Conservation (phyloP, 805 yeast species). For the Priceomyces melissophilus region DNA sequence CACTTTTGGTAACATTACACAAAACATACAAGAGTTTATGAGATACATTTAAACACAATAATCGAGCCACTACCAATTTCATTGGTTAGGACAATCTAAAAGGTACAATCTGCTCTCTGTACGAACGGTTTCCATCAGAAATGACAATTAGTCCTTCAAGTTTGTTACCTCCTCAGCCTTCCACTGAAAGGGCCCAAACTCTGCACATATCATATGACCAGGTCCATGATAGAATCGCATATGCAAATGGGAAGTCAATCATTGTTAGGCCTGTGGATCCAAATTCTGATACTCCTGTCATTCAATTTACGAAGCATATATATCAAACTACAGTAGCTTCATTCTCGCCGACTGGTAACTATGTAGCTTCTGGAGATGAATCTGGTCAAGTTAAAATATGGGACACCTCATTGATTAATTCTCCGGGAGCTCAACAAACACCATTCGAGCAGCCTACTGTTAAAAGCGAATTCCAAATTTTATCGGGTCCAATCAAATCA, state of each 20-base stretch:
- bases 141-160: constrained; percentile 29
- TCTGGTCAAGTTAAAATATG: constrained; percentile 87
- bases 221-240: constrained; percentile 66
- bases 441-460: constrained; percentile 46
- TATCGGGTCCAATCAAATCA: constrained; percentile 78
- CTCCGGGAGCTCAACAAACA: constrained; percentile 28
- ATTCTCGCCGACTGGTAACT: constrained; percentile 86
- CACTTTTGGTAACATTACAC: constrained; percentile 1
- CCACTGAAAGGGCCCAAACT: constrained; percentile 66
- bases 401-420: constrained; percentile 53
- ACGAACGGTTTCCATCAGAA: neutral
- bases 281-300: constrained; percentile 42
- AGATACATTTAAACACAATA: too few species aligned
- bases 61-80: neutral
- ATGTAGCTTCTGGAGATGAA: constrained; percentile 88
- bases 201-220: constrained; percentile 75
- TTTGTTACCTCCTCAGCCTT: constrained; percentile 72
- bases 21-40: neutral
- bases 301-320: constrained; percentile 74
- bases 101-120: too few species aligned
- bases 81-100: neutral
- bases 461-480: constrained; percentile 77
- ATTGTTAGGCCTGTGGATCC: constrained; percentile 62
- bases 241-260: constrained; percentile 78
- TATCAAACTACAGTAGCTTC: constrained; percentile 75